A percentile compares a stretch with the other conserved stretches of the same genome.
These are phyloP conservation scores for Rhynchospora pubera DNA, from an alignment of 176 grass and related monocot species.

Conservation along the genomic window DNA sequence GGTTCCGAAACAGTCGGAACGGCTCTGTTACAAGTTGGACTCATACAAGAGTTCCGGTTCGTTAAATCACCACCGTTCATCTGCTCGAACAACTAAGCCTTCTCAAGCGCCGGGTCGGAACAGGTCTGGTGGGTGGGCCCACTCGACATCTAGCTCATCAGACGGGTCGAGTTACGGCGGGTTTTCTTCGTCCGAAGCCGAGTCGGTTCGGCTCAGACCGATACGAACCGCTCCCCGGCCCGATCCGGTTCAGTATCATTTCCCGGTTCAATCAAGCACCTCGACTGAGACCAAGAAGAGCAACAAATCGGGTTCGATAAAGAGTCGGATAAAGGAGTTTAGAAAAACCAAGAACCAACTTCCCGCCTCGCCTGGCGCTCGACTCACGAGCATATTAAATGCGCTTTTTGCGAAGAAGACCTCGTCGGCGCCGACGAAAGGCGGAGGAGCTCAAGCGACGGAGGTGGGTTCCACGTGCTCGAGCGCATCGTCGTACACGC, in stretches of 20 bases:
- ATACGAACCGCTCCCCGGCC: constrained; percentile 38
- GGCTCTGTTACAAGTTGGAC: constrained; percentile 42
- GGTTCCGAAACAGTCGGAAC: constrained; percentile 26
- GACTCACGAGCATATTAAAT: constrained; percentile 74
- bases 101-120: background rate
- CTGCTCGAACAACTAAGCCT: background rate
- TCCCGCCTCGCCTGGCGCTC: constrained; percentile 72
- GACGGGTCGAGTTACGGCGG: constrained; percentile 92
- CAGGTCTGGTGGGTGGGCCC: constrained; percentile 15
- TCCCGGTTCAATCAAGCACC: background rate
- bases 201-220: constrained; percentile 44
- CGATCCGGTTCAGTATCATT: constrained; percentile 39
- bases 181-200: constrained; percentile 89
- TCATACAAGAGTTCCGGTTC: constrained; percentile 18
- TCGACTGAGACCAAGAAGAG: constrained; percentile 57
- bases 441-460: background rate
- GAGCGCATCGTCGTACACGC: constrained; percentile 62
- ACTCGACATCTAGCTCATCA: constrained; percentile 84
- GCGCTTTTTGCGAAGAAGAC: constrained; percentile 55
- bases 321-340: constrained; percentile 63
- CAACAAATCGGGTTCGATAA: constrained; percentile 46
- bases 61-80: background rate
- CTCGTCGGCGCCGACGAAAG: constrained; percentile 11
- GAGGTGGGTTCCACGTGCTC: constrained; percentile 56
- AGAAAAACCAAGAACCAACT: constrained; percentile 37